Evolutionary conservation across 2,329 filamentous ascomycete genomes (phyloP).

Genomic region (Neocatenulostroma microsporum): DNA sequence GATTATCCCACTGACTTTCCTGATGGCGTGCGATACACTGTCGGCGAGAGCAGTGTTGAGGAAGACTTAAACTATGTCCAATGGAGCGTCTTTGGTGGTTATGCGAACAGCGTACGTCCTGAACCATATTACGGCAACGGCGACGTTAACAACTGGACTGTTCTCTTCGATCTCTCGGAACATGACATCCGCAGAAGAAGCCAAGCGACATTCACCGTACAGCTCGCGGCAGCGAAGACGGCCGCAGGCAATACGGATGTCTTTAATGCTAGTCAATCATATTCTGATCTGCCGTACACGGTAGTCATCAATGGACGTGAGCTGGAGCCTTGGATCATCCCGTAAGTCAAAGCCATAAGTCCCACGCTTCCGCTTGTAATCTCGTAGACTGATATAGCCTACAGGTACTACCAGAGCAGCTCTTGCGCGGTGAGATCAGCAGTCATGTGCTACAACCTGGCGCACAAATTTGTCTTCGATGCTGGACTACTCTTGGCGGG

Average conservation of each 20-base stretch:
- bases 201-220: conserved; percentile 53
- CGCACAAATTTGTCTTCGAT: conserved; percentile 54
- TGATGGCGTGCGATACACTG: conserved; percentile 49
- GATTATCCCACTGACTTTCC: conserved; percentile 56
- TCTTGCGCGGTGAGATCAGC: conserved; percentile 55
- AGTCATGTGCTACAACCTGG: conserved; percentile 55
- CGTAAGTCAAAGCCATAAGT: too few relatives aligned
- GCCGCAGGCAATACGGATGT: conserved; percentile 55
- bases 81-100: conserved; percentile 56
- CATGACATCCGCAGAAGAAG: conserved; percentile 36
- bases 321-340: conserved; percentile 49
- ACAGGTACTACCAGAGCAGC: conserved; percentile 47
- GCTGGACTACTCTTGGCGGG: conserved; percentile 42
- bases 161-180: conserved; percentile 44
- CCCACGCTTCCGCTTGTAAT: conserved; percentile 21
- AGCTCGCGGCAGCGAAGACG: conserved; percentile 56
- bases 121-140: conserved; percentile 38
- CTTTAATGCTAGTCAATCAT: conserved; percentile 47
- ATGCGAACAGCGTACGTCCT: conserved; percentile 43
- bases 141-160: conserved; percentile 53
- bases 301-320: conserved; percentile 42
- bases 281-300: conserved; percentile 47
- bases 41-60: conserved; percentile 45
- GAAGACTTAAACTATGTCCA: conserved; percentile 57
- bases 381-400: neutral